Conservation (phyloP, 768 basidiomycete species). For the Gloeopeniophorella convolvens region DNA sequence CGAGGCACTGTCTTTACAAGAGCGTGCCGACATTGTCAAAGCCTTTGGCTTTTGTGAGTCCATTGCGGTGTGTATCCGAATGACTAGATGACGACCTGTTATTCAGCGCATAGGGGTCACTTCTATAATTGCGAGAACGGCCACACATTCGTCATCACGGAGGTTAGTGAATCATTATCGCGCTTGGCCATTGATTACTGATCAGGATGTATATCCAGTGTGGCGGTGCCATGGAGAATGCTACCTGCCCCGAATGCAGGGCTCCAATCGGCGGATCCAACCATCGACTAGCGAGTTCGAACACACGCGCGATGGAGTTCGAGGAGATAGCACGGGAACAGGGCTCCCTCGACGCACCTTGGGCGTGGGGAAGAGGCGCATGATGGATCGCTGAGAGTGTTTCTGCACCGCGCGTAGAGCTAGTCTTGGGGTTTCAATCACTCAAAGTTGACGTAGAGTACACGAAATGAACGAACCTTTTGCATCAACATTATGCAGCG, state of each 20-base stretch:
- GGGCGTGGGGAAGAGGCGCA: constrained; percentile 24
- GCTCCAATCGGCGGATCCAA: constrained; percentile 43
- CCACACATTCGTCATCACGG: constrained; percentile 52
- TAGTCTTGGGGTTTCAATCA: not conserved
- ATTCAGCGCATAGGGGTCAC: constrained; percentile 26
- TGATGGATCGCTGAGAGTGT: constrained; percentile 1
- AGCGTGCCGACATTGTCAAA: constrained; percentile 25
- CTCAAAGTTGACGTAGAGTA: not conserved
- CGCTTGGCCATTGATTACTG: too few relatives aligned
- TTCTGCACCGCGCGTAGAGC: not conserved
- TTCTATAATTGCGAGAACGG: constrained; percentile 42
- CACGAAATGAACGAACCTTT: too few relatives aligned
- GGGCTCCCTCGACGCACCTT: constrained; percentile 29
- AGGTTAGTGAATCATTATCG: constrained; percentile 33
- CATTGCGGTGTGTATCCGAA: not conserved
- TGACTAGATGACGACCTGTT: not conserved
- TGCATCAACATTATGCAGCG: too few relatives aligned
- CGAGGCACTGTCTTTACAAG: constrained; percentile 23
- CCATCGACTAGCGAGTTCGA: constrained; percentile 38
- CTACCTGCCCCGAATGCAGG: constrained; percentile 53
- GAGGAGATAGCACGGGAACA: constrained; percentile 34
- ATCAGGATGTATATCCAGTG: constrained; percentile 39
- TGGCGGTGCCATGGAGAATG: constrained; percentile 45
- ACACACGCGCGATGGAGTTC: constrained; percentile 41
- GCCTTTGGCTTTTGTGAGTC: constrained; percentile 25